These are phyloP conservation scores for Corchorus olitorius DNA, from an alignment of 345 rosid genomes.

Conservation along the genomic window DNA sequence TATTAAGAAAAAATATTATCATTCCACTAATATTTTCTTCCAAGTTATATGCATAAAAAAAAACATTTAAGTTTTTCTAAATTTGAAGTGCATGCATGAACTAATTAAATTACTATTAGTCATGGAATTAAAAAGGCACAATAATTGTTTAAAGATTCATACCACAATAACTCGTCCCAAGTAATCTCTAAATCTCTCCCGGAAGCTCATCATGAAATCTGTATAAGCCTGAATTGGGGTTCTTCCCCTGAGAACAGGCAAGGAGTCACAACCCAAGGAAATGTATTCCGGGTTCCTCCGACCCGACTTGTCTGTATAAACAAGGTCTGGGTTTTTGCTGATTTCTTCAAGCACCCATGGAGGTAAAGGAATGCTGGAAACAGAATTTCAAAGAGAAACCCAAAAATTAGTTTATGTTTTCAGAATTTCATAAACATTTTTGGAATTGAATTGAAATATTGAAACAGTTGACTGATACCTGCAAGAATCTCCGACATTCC, in stretches of 20 bases:
- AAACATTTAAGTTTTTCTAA: no score
- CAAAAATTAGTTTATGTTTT: not conserved
- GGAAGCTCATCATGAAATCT: constrained; percentile 95
- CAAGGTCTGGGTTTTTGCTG: constrained; percentile 86
- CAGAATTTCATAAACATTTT: not conserved
- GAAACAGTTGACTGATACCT: constrained; percentile 46
- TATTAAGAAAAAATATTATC: not conserved
- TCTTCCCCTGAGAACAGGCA: constrained; percentile 83
- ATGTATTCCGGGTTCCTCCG: constrained; percentile 91
- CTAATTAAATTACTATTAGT: not conserved
- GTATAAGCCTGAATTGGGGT: constrained; percentile 91
- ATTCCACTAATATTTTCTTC: not conserved
- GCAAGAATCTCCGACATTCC: constrained; percentile 99
- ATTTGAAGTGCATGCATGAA: not conserved
- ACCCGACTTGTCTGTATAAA: constrained; percentile 90
- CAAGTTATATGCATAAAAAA: no score
- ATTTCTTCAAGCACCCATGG: constrained; percentile 98
- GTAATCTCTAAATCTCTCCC: constrained; percentile 63
- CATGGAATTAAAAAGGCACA: not conserved
- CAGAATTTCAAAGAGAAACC: constrained; percentile 7
- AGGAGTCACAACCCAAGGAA: constrained; percentile 84
- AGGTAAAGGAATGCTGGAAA: constrained; percentile 80
- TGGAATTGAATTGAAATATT: not conserved
- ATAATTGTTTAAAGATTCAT: constrained; percentile 29
- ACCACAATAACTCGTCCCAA: constrained; percentile 80